Base-by-base conservation (phyloP, 2,329 filamentous ascomycete genomes). In the Bretziella fagacearum region DNA sequence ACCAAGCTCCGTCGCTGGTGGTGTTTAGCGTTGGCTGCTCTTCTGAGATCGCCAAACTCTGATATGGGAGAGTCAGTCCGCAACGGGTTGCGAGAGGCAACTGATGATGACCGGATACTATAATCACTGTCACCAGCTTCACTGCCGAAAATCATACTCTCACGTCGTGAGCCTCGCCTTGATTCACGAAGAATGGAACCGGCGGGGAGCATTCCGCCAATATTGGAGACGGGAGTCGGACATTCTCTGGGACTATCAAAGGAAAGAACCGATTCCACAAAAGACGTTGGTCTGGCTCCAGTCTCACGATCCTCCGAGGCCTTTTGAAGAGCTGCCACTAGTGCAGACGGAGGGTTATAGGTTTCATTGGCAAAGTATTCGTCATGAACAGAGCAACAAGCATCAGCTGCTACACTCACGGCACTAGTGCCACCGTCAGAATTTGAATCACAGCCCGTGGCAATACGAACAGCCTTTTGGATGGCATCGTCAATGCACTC, bases 401-500 rank as follows among this genome's bases (percentile, higher is more conserved):
- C 13, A 25, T 32, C n/a, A 27, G 25, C 44, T 3, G 2, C 61
- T 66, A 13, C 54, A 22, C 44, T 44, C 8, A 36, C 25, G 6
- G 33, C 44, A 29, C 46, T 44, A n/a, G 44, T 35, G 5, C 71
- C 71, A 39, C 75, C 74, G 22, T 72, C 68, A 1, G 84, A 89
- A 57, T 93, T 86, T 53, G 81, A 89, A 13, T 93, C 65, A 45
- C 87, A 77, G 8, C 89, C 89, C 36, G 84, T 79, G 39, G 85
- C 85, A 54, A 95, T 89, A 43, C 80, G 80, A 47, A 84, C 83
- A 46, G 91, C 87, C 62, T 96, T 95, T 53, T 75, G 76, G 63
- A 96, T 73, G 6, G 91, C 91, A 52, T 85, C 86, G 51, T 93
- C 81, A 45, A 98, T 94, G 59, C 91, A 98, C 56, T 95, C 85